Conservation (phyloP, 2,329 filamentous ascomycete genomes). For the Mycogone perniciosa region DNA sequence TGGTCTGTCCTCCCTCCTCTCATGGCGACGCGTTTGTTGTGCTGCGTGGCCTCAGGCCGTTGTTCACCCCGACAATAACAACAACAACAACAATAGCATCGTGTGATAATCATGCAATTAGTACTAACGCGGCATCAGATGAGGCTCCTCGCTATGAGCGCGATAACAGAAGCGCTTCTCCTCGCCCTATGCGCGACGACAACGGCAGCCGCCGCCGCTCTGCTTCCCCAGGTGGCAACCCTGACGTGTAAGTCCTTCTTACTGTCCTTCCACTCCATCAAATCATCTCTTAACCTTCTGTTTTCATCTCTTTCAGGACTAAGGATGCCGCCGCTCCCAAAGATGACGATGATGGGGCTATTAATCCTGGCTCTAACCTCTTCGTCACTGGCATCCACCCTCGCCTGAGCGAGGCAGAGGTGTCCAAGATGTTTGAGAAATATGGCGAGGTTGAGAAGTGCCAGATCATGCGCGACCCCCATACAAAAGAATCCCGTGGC, state of each 20-base stretch:
- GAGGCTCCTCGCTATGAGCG: slow-evolving; percentile 60
- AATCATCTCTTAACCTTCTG: slow-evolving; percentile 7
- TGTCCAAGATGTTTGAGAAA: slow-evolving; percentile 94
- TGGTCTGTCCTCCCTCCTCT: slow-evolving; percentile 38
- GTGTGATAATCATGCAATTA: too few species aligned
- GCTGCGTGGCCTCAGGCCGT: not conserved
- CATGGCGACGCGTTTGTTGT: slow-evolving; percentile 11
- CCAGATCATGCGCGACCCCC: slow-evolving; percentile 98
- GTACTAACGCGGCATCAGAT: slow-evolving; percentile 34
- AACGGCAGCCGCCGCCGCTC: slow-evolving; percentile 55
- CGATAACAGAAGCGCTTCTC: slow-evolving; percentile 60
- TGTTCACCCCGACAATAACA: slow-evolving; percentile 7
- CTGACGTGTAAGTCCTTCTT: slow-evolving; percentile 21
- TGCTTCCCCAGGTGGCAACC: slow-evolving; percentile 51
- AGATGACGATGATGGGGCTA: slow-evolving; percentile 67
- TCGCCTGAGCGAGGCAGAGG: slow-evolving; percentile 79
- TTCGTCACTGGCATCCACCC: slow-evolving; percentile 99
- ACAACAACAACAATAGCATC: not conserved
- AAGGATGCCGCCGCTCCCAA: slow-evolving; percentile 48
- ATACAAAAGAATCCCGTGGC: slow-evolving; percentile 96
- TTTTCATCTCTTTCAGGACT: slow-evolving; percentile 25
- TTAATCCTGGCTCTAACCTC: slow-evolving; percentile 94
- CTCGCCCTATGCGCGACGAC: slow-evolving; percentile 55
- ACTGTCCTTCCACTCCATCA: not conserved
- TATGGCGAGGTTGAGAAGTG: slow-evolving; percentile 98